Evolutionary conservation across 768 basidiomycete genomes (phyloP).

Genomic region (Trametes meyenii): DNA sequence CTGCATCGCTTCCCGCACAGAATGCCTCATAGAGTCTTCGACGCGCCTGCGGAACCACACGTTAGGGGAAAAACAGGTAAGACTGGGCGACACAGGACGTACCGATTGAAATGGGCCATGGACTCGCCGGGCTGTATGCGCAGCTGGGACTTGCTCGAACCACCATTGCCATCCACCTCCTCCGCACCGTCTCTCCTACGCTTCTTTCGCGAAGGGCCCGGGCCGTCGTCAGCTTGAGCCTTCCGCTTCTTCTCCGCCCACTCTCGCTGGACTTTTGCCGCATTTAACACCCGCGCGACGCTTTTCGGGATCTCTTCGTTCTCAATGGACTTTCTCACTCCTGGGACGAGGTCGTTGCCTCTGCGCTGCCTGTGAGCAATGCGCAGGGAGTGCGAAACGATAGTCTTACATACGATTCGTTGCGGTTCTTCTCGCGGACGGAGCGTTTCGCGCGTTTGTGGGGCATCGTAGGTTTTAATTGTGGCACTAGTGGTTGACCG

Average conservation of each 20-base stretch:
- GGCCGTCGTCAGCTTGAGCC: constrained; percentile 31
- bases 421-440: constrained; percentile 32
- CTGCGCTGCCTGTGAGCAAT: constrained; percentile 18
- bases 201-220: constrained; percentile 30
- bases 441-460: constrained; percentile 41
- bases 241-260: constrained; percentile 48
- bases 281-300: constrained; percentile 64
- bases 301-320: constrained; percentile 74
- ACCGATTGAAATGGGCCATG: constrained; percentile 78
- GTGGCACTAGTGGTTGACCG: no score
- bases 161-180: constrained; percentile 1
- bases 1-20: constrained; percentile 63
- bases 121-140: constrained; percentile 70
- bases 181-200: constrained; percentile 26
- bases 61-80: not conserved
- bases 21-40: constrained; percentile 68
- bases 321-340: constrained; percentile 24
- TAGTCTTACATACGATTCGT: constrained; percentile 31
- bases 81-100: constrained; percentile 26
- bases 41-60: constrained; percentile 56
- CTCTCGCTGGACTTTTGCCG: constrained; percentile 57
- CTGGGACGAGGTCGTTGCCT: constrained; percentile 29
- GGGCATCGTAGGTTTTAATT: constrained; percentile 31
- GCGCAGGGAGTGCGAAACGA: not conserved
- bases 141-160: constrained; percentile 29